These are phyloP conservation scores for Galeopsis tetrahit DNA, from an alignment of 257 asterid species.

Conservation along the genomic window DNA sequence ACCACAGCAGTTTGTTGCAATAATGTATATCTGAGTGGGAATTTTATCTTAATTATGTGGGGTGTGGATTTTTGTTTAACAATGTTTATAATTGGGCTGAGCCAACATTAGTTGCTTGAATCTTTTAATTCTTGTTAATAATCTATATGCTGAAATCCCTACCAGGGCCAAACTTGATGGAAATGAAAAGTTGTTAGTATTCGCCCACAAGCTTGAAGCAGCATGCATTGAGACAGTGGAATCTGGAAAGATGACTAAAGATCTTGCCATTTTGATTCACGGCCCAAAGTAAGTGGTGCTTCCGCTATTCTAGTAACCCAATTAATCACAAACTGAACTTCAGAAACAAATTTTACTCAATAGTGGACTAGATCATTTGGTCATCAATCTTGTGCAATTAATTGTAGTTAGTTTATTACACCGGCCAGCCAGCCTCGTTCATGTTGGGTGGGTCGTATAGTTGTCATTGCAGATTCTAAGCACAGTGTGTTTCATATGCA, in stretches of 20 bases:
- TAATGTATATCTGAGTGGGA: slow-evolving; percentile 18
- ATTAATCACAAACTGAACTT: neutral
- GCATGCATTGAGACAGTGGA: slow-evolving; percentile 86
- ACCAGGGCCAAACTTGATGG: slow-evolving; percentile 84
- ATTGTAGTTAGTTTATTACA: neutral
- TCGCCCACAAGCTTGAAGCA: slow-evolving; percentile 76
- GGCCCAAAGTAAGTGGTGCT: slow-evolving; percentile 76
- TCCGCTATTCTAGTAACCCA: neutral
- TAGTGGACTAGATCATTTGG: neutral
- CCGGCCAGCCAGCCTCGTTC: neutral
- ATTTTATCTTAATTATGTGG: neutral
- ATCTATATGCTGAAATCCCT: slow-evolving; percentile 16
- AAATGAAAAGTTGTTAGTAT: slow-evolving; percentile 64
- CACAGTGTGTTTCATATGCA: slow-evolving; percentile 36
- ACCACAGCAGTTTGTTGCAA: slow-evolving; percentile 10
- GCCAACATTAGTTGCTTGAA: neutral
- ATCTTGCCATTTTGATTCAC: slow-evolving; percentile 77
- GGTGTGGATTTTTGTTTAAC: neutral
- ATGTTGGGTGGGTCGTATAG: neutral
- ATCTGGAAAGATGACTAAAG: slow-evolving; percentile 95
- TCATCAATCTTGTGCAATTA: neutral
- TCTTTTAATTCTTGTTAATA: neutral
- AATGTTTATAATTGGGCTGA: neutral
- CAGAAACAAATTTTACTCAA: too few species aligned
- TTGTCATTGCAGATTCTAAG: slow-evolving; percentile 25